Evolutionary conservation across 148 eudicot genomes (phyloP).

Genomic region (Cornus florida): DNA sequence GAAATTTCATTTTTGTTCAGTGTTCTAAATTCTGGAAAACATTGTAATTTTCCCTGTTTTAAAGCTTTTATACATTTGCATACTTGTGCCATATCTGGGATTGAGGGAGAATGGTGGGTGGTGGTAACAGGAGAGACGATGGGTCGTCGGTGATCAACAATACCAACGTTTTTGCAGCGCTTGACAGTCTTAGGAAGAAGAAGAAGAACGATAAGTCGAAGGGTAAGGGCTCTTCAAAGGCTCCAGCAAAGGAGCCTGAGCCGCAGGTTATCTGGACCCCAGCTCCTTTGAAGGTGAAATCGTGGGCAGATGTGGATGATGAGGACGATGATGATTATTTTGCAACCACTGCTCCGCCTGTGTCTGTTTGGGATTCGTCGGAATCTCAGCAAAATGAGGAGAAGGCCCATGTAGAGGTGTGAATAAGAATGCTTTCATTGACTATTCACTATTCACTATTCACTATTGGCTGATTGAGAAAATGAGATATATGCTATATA

Average conservation of each 20-base stretch:
- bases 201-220: conserved; percentile 41
- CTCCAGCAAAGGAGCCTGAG: conserved; percentile 33
- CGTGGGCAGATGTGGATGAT: conserved; percentile 63
- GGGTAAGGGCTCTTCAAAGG: conserved; percentile 37
- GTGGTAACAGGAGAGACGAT: conserved; percentile 39
- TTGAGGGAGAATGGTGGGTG: conserved; percentile 45
- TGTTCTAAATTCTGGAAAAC: not conserved
- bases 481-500: not conserved
- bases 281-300: conserved; percentile 33
- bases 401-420: conserved; percentile 28
- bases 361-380: conserved; percentile 33
- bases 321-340: conserved; percentile 55
- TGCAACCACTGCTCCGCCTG: conserved; percentile 47
- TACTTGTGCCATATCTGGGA: not conserved
- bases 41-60: not conserved
- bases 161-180: conserved; percentile 48
- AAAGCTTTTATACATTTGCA: not conserved
- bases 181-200: conserved; percentile 46
- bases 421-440: not conserved
- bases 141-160: conserved; percentile 41
- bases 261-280: conserved; percentile 44
- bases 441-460: not conserved
- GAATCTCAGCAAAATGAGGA: conserved; percentile 23
- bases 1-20: no score
- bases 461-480: not conserved